phyloP scores from a whole-genome alignment of 345 rosid genomes.

The Alliaria petiolata region DNA sequence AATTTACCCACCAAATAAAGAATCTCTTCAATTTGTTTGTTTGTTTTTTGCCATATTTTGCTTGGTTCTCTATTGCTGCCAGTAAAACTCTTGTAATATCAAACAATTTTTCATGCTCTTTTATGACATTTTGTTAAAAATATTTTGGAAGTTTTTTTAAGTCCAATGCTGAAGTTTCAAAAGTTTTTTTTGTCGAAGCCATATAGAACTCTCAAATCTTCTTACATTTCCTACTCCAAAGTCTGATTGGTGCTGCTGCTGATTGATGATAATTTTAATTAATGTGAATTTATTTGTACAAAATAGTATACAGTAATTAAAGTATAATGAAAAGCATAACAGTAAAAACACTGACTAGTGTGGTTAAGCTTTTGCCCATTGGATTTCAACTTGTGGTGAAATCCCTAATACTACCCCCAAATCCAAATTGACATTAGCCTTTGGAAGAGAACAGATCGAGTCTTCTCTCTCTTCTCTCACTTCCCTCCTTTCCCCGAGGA shows the following conservation, averaged over 20 bases:
- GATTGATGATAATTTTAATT: too few species aligned
- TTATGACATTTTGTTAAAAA: background rate
- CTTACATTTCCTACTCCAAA: too few species aligned
- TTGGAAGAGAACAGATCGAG: background rate
- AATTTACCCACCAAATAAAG: background rate
- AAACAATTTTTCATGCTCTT: background rate
- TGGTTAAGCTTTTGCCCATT: background rate
- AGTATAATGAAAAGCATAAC: too few species aligned
- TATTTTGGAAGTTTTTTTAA: background rate
- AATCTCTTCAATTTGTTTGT: conserved; percentile 17
- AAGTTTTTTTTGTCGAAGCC: too few species aligned
- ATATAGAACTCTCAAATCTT: too few species aligned
- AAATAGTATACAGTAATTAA: too few species aligned
- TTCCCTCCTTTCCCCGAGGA: background rate
- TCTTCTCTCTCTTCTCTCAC: background rate
- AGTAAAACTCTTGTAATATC: background rate
- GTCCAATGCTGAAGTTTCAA: background rate
- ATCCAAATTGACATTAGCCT: background rate
- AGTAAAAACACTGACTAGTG: background rate
- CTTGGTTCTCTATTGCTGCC: background rate
- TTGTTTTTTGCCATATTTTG: background rate
- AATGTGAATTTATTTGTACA: too few species aligned
- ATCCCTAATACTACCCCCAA: conserved; percentile 4
- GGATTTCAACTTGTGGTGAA: background rate
- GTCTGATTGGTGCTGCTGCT: too few species aligned